Base-by-base conservation (phyloP, 805 yeast genomes). In the Yarrowia sp. region DNA sequence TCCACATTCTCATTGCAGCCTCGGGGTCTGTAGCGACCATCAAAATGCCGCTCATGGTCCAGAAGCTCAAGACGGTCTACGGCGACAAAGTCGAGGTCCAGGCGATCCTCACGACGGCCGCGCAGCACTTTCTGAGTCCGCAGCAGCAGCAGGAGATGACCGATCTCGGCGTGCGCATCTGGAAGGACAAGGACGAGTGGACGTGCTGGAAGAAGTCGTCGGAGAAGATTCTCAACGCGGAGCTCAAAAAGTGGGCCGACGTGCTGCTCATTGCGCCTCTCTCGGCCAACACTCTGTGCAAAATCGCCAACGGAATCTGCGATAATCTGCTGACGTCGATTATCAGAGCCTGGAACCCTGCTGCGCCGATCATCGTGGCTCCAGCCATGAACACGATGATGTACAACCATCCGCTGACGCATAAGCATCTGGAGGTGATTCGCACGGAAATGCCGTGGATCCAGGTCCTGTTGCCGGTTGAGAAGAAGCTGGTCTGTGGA, bases 1-100 rank as follows among this genome's bases (percentile, higher is more conserved):
- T 90, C 62, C 99, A 94, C 73, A 85, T 94, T 44, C 77, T 94
- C 63, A 78, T 94, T 42, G 99, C 96, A 18, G 96, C 96, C 18
- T 90, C 98, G 0, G 99, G 99, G 0, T 88, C 96, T 1, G 97
- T 94, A 3, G 99, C 99, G 5, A 90, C 98, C 2, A 90, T 94
- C 65, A 94, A 94, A 73, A 86, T 94, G 21, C 97, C 97, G 0
- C 73, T 87, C 66, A 90, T 94, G 38, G 90, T 94, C 66, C 96
- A 87, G 70, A 90, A 90, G 72, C 79, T 94, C 55, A 87, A 86
- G 71, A 89, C 90, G 72, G 79, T 87, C 6, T 93, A 88, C 73
- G 89, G 91, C 5, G 83, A 84, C 51, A 84, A 84, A 63, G 86
- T 91, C 3, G 84, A 91, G 3, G 88, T 92, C 65, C 97, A 92